phyloP scores from a whole-genome alignment of 805 yeast species.

The Zygoascus biomembranicola region DNA sequence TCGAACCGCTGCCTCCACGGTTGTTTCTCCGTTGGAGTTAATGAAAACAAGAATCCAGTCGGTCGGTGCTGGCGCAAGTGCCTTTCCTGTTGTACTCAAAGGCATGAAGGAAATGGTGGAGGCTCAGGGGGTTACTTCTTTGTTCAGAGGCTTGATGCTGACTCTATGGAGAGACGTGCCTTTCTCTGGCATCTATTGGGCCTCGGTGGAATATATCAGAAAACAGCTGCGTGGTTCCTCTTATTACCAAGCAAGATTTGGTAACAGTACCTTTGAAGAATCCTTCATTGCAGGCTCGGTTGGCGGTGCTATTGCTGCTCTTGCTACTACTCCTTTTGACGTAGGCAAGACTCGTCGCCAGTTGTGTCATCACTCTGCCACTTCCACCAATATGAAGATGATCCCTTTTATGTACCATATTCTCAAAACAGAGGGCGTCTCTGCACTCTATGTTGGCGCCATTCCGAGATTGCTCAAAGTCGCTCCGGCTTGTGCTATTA shows the following conservation, averaged over 20 bases:
- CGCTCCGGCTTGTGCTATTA: conserved; percentile 96
- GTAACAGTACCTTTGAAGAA: conserved; percentile 25
- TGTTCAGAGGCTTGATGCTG: conserved; percentile 78
- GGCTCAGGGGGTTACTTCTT: conserved; percentile 48
- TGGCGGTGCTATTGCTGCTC: conserved; percentile 79
- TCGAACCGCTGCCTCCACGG: conserved; percentile 72
- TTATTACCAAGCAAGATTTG: conserved; percentile 12
- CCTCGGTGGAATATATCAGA: conserved; percentile 59
- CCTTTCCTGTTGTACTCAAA: conserved; percentile 29
- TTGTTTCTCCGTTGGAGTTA: conserved; percentile 80
- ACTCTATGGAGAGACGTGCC: conserved; percentile 98
- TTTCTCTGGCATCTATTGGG: conserved; percentile 93
- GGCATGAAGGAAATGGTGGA: conserved; percentile 48
- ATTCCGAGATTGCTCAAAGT: conserved; percentile 82
- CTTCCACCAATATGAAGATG: conserved; percentile 39
- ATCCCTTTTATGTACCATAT: conserved; percentile 57
- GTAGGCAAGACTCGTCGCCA: conserved; percentile 94
- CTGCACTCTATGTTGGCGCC: conserved; percentile 80
- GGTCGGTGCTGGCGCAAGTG: conserved; percentile 17
- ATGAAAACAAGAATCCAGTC: conserved; percentile 76
- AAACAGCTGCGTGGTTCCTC: conserved; percentile 17
- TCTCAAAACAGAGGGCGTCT: conserved; percentile 62
- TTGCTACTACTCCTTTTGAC: conserved; percentile 89
- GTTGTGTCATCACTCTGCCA: conserved; percentile 36
- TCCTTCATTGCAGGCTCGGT: conserved; percentile 71